Evolutionary conservation across 495 filamentous ascomycete species (phyloP).

Genomic region (Tuber umbilicatum): DNA sequence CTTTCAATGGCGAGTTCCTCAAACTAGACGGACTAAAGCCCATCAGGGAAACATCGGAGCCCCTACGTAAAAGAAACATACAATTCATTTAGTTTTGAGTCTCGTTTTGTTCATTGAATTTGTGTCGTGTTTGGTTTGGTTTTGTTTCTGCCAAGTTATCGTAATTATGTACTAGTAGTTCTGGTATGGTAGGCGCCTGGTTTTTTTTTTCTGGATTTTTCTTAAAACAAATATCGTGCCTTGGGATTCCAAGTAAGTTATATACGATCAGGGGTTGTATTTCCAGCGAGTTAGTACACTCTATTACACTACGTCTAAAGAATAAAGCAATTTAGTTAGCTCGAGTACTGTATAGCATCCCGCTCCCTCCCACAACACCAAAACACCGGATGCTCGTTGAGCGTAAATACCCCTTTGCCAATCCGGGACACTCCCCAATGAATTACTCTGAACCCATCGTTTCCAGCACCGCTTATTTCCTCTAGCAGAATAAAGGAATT

Average conservation of each 20-base stretch:
- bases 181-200: neutral
- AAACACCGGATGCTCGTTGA: neutral
- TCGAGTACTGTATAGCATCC: neutral
- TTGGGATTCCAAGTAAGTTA: neutral
- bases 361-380: neutral
- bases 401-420: too few species aligned
- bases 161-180: conserved; percentile 9
- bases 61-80: neutral
- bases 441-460: too few species aligned
- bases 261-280: neutral
- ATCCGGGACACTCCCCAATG: too few species aligned
- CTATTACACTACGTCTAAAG: neutral
- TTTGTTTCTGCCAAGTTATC: neutral
- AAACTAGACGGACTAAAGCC: conserved; percentile 65
- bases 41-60: conserved; percentile 20
- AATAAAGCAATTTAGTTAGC: neutral
- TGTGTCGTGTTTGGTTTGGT: neutral
- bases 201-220: neutral
- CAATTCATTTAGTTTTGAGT: neutral
- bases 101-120: conserved; percentile 2
- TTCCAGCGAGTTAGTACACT: neutral
- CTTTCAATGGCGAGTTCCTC: conserved; percentile 95
- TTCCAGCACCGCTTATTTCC: too few species aligned
- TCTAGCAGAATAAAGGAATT: neutral
- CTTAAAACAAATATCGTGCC: neutral